Evolutionary conservation across 2,329 filamentous ascomycete species (phyloP).

Genomic region (Aspergillus versicolor): DNA sequence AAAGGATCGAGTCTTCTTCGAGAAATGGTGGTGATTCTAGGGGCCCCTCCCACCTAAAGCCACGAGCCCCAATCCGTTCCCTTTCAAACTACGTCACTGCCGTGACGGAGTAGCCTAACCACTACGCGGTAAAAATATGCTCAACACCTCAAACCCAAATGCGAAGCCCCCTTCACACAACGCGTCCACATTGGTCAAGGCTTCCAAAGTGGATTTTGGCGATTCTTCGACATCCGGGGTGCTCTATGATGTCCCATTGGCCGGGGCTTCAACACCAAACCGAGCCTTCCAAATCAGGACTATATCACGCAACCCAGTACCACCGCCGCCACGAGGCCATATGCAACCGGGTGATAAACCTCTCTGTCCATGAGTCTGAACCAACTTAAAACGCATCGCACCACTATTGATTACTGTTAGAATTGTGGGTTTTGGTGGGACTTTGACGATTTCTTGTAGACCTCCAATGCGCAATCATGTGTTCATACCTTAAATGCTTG

Average conservation of each 20-base stretch:
- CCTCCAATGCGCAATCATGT: background rate
- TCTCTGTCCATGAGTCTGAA: background rate
- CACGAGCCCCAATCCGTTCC: too few relatives aligned
- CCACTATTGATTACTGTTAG: background rate
- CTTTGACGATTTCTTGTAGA: background rate
- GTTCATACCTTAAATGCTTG: background rate
- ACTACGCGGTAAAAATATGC: background rate
- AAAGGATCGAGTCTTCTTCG: constrained; percentile 53
- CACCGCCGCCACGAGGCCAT: too few relatives aligned
- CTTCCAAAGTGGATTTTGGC: constrained; percentile 1
- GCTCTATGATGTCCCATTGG: background rate
- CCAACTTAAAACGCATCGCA: background rate
- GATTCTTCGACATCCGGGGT: background rate
- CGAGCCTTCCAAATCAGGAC: background rate
- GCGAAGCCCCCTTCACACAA: background rate
- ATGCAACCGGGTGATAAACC: background rate
- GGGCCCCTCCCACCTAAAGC: background rate
- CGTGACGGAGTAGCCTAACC: background rate
- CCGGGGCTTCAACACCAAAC: background rate
- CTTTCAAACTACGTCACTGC: background rate
- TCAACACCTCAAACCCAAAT: background rate
- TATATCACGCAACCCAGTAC: background rate
- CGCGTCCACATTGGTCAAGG: background rate
- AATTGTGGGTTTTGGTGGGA: background rate
- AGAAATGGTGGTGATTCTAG: constrained; percentile 62